Conservation (phyloP, 2,329 filamentous ascomycete species). For the Aspergillus fischeri region DNA sequence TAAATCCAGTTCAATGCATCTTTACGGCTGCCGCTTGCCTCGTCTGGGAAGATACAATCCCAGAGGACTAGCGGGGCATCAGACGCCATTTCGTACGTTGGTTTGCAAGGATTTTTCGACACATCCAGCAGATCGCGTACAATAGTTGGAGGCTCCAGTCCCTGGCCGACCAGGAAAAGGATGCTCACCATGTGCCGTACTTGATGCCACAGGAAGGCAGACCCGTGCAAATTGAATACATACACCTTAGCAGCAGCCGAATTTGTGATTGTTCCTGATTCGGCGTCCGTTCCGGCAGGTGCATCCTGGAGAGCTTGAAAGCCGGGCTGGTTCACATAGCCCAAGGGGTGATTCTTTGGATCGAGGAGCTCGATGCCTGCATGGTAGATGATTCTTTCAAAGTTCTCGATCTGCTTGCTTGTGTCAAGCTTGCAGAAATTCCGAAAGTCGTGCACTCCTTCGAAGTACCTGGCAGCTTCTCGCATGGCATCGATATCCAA, state of each 20-base stretch:
- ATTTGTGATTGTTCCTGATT: slow-evolving; percentile 11
- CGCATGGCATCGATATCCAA: slow-evolving; percentile 86
- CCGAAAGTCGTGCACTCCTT: slow-evolving; percentile 87
- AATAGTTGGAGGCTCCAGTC: slow-evolving; percentile 71
- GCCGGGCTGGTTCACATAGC: slow-evolving; percentile 50
- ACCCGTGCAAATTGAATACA: slow-evolving; percentile 82
- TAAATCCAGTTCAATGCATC: slow-evolving; percentile 76
- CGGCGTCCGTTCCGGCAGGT: slow-evolving; percentile 11
- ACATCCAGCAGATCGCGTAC: slow-evolving; percentile 73
- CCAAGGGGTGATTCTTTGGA: slow-evolving; percentile 49
- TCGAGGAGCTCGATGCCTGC: slow-evolving; percentile 71
- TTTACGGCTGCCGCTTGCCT: slow-evolving; percentile 43
- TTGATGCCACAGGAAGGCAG: slow-evolving; percentile 96
- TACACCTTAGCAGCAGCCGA: slow-evolving; percentile 63
- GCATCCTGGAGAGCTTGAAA: slow-evolving; percentile 37
- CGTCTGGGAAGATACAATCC: slow-evolving; percentile 82
- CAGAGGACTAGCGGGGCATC: slow-evolving; percentile 89
- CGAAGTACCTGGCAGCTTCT: slow-evolving; percentile 70
- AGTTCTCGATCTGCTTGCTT: slow-evolving; percentile 83
- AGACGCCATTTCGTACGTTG: slow-evolving; percentile 84
- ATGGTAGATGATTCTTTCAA: slow-evolving; percentile 72
- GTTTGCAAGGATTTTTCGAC: slow-evolving; percentile 65
- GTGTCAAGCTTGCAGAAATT: slow-evolving; percentile 96
- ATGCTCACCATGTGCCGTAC: slow-evolving; percentile 91
- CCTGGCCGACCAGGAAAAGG: slow-evolving; percentile 88